Evolutionary conservation across 1,284 basidiomycete species (phyloP), one percentile per base, ranked within the genome.

Genomic region (Peniophora sp.): DNA sequence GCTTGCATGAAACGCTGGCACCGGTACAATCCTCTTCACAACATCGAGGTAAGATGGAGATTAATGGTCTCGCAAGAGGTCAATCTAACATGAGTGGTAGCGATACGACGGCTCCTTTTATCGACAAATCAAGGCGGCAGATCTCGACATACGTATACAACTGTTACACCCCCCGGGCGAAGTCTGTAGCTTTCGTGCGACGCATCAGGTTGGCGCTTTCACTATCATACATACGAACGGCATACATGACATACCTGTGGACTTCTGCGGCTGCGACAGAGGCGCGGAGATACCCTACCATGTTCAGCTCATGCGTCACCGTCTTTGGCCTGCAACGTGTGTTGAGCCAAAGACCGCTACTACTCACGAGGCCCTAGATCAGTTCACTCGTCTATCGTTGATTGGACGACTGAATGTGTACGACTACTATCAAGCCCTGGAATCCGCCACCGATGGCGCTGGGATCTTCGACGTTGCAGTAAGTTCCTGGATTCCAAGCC

Each of bases 361-460:
- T 3, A 54, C 53, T 2, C 54, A 54, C 43, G 3, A 12, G 2
- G 42, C 32, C 5, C 32, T 54, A 1, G 52, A 54, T 2, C 20
- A 49, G 15, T 54, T 53, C 35, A 32, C 51, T 15, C 12, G 15
- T 11, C 12, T 20, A 9, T 17, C 20, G 8, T 15, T 22, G 18
- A 8, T 24, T 8, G 43, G 43, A 8, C 15, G 23, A 15, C 15
- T 23, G 6, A 22, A n/a, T n/a, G 43, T 9, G 8, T 22, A 18
- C 14, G 23, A 45, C 8, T 45, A 45, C 23, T 23, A 24, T 9
- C 9, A 45, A 9, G 14, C 23, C 11, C 11, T 23, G 3, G 3
- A 14, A 8, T 5, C 15, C 8, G 37, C 37, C 5, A 41, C 37
- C 8, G 37, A 41, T n/a, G 37, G 37, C 37, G 37, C 37, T n/a